Evolutionary conservation across 163 green algal genomes (phyloP).

Genomic region (Dunaliella salina): DNA sequence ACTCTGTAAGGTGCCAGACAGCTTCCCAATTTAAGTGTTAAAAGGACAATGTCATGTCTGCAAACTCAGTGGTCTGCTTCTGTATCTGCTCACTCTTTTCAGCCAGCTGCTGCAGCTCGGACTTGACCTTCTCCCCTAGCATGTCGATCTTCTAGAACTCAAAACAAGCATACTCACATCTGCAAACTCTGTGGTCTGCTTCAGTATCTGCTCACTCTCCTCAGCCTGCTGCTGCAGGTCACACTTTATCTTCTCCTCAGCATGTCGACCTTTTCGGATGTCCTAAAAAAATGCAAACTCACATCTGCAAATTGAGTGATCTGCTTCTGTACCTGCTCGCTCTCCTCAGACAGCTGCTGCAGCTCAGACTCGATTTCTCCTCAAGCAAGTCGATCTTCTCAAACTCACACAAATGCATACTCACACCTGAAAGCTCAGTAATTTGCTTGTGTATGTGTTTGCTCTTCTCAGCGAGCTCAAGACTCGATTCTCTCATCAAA

Average conservation of each 20-base stretch:
- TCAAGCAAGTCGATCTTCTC: neutral
- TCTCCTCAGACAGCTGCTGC: neutral
- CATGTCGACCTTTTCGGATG: constrained; percentile 60
- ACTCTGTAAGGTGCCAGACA: too few relatives aligned
- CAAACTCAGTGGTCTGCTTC: constrained; percentile 41
- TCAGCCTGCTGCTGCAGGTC: constrained; percentile 53
- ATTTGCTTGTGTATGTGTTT: constrained; percentile 45
- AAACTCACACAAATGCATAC: constrained; percentile 11
- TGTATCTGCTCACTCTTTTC: constrained; percentile 43
- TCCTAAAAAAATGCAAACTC: too few relatives aligned
- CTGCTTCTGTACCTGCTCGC: neutral
- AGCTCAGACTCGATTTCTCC: neutral
- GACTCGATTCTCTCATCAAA: constrained; percentile 63
- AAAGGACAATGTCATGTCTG: constrained; percentile 34
- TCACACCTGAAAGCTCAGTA: constrained; percentile 34
- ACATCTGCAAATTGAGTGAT: too few relatives aligned
- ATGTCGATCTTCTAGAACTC: constrained; percentile 64
- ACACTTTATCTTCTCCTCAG: constrained; percentile 60
- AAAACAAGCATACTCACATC: constrained; percentile 38
- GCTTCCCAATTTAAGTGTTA: too few relatives aligned
- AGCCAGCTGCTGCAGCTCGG: constrained; percentile 51
- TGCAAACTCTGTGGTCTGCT: constrained; percentile 40
- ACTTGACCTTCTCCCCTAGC: constrained; percentile 64
- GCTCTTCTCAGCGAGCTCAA: constrained; percentile 47
- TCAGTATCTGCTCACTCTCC: constrained; percentile 39